Conservation (phyloP, 2,329 filamentous ascomycete species). For the Pyricularia sp. region DNA sequence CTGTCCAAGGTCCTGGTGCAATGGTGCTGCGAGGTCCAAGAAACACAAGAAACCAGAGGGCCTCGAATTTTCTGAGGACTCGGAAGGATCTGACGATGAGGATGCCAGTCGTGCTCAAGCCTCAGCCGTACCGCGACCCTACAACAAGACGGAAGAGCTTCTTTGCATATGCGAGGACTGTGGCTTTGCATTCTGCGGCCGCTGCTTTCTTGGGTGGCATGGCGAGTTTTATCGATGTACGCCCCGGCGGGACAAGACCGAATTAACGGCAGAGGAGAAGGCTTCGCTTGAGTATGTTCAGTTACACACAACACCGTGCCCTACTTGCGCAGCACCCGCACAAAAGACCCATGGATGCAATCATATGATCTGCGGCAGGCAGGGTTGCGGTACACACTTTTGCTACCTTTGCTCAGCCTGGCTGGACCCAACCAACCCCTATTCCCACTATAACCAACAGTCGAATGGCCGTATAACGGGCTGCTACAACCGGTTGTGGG, state of each 20-base stretch:
- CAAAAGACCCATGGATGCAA: conserved; percentile 95
- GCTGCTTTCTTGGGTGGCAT: conserved; percentile 74
- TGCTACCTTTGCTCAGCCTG: conserved; percentile 92
- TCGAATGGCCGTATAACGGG: conserved; percentile 40
- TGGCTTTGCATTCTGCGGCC: conserved; percentile 74
- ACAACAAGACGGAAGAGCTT: conserved; percentile 38
- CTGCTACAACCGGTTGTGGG: conserved; percentile 86
- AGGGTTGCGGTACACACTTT: conserved; percentile 72
- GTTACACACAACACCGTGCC: conserved; percentile 76
- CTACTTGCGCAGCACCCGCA: conserved; percentile 73
- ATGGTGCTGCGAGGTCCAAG: conserved; percentile 73
- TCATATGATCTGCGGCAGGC: conserved; percentile 84
- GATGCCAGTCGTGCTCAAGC: conserved; percentile 8
- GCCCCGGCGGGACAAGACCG: conserved; percentile 54
- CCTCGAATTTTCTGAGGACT: conserved; percentile 47
- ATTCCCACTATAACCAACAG: conserved; percentile 73
- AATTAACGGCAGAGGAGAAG: conserved; percentile 76
- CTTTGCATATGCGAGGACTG: conserved; percentile 85
- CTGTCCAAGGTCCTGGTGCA: conserved; percentile 87
- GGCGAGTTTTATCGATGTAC: conserved; percentile 69
- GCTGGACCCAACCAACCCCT: conserved; percentile 73
- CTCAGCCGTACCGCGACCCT: conserved; percentile 8
- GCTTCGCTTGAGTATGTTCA: conserved; percentile 78
- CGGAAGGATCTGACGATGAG: conserved; percentile 35
- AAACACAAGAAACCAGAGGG: conserved; percentile 63